These are phyloP conservation scores for Selaginella tamariscina DNA, from an alignment of 75 land plant genomes.

Conservation along the genomic window DNA sequence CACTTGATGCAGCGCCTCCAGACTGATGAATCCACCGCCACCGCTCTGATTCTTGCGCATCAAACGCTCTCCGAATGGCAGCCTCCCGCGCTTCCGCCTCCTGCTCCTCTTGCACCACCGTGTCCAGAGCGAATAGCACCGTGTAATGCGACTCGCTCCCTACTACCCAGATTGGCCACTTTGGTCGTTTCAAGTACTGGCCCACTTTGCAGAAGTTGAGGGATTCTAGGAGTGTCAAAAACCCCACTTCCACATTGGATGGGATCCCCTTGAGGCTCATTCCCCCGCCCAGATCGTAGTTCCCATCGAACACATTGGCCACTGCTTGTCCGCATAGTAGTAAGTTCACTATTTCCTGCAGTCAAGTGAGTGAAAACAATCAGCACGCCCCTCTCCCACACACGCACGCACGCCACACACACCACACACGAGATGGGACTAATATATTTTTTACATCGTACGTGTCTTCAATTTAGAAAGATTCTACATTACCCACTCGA, in stretches of 20 bases:
- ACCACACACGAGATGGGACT: not conserved
- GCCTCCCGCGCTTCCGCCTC: constrained; percentile 68
- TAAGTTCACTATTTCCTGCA: constrained; percentile 94
- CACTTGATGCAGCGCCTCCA: constrained; percentile 66
- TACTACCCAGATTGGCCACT: constrained; percentile 96
- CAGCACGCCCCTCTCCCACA: not conserved
- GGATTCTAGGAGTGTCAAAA: constrained; percentile 71
- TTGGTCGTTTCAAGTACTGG: constrained; percentile 67
- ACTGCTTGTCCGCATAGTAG: constrained; percentile 90
- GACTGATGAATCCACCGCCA: constrained; percentile 88
- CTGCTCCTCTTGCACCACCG: constrained; percentile 78
- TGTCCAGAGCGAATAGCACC: constrained; percentile 71
- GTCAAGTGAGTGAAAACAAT: not conserved
- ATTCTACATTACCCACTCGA: no score
- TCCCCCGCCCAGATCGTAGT: constrained; percentile 83
- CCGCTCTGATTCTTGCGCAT: constrained; percentile 92
- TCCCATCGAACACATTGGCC: constrained; percentile 88
- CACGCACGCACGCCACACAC: no score
- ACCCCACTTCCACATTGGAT: constrained; percentile 74
- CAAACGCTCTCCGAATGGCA: constrained; percentile 69
- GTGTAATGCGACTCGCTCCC: constrained; percentile 98
- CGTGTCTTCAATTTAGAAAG: no score
- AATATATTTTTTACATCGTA: no score
- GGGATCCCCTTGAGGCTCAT: constrained; percentile 85
- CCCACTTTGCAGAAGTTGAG: constrained; percentile 92